A percentile compares a stretch with the other conserved stretches of the same genome.
Conservation (phyloP, 345 rosid species). For the Populus simonii region DNA sequence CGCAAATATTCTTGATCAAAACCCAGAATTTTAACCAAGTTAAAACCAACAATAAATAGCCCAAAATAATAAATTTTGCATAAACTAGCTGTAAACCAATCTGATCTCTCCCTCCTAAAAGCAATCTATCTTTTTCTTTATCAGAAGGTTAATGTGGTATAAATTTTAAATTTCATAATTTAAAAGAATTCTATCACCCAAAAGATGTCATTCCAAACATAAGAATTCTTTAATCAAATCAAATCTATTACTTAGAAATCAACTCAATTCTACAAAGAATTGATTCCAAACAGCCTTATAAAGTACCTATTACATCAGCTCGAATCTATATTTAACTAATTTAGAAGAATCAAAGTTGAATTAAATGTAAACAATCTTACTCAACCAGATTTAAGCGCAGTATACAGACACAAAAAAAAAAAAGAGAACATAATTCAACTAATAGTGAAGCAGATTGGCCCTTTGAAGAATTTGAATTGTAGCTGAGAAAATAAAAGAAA, state of each 20-base stretch:
- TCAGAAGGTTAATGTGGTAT: too few species aligned
- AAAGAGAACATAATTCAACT: not conserved
- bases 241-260: too few species aligned
- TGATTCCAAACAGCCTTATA: too few species aligned
- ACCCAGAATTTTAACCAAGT: conserved; percentile 3
- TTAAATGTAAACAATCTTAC: not conserved
- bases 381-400: not conserved
- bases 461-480: not conserved
- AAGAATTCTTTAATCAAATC: too few species aligned
- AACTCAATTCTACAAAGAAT: too few species aligned
- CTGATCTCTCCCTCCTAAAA: too few species aligned
- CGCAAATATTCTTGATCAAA: not conserved
- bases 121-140: too few species aligned
- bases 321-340: not conserved
- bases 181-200: too few species aligned
- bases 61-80: conserved; percentile 2
- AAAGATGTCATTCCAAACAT: too few species aligned
- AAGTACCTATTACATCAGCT: not conserved
- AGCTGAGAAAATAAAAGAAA: not conserved
- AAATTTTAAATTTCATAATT: too few species aligned
- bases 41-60: not conserved
- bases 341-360: not conserved
- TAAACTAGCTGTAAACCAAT: not conserved
- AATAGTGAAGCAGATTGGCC: not conserved
- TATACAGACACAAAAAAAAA: not conserved